These are phyloP conservation scores for Fusarium domesticum DNA, from an alignment of 2,329 filamentous ascomycete species.

Conservation along the genomic window DNA sequence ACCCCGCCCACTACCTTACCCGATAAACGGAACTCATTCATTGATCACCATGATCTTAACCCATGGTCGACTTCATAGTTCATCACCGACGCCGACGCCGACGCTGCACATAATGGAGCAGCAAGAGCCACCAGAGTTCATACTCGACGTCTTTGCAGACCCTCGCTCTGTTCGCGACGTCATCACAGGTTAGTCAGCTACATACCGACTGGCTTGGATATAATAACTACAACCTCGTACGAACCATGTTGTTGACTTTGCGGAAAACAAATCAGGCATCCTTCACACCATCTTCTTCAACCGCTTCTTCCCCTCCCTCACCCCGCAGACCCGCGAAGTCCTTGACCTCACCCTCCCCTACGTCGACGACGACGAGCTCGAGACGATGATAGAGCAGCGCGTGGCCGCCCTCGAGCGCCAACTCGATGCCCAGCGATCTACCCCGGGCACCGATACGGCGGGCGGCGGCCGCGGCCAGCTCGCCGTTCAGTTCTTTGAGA, in stretches of 20 bases:
- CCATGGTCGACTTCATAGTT: constrained; percentile 23
- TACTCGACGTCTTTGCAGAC: constrained; percentile 90
- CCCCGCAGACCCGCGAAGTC: constrained; percentile 80
- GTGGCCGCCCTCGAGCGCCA: constrained; percentile 76
- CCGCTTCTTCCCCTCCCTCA: constrained; percentile 87
- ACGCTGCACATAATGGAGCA: constrained; percentile 42
- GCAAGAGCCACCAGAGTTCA: constrained; percentile 74
- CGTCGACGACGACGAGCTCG: constrained; percentile 85
- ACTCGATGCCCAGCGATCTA: constrained; percentile 58
- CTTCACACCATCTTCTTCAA: constrained; percentile 99
- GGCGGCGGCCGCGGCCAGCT: constrained; percentile 74
- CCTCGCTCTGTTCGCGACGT: constrained; percentile 86
- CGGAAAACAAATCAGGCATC: constrained; percentile 65
- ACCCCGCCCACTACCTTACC: too few species aligned
- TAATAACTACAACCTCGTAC: too few species aligned
- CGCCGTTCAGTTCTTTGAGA: constrained; percentile 91
- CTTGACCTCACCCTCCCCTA: constrained; percentile 87
- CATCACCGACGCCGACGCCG: neutral
- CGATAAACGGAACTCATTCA: neutral
- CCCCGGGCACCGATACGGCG: constrained; percentile 31
- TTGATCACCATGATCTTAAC: constrained; percentile 21
- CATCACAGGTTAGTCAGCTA: constrained; percentile 76
- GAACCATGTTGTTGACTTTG: too few species aligned
- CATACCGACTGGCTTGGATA: too few species aligned
- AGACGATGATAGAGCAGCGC: constrained; percentile 89